These are phyloP conservation scores for Dendrothele bispora DNA, from an alignment of 768 basidiomycete species.

Conservation along the genomic window DNA sequence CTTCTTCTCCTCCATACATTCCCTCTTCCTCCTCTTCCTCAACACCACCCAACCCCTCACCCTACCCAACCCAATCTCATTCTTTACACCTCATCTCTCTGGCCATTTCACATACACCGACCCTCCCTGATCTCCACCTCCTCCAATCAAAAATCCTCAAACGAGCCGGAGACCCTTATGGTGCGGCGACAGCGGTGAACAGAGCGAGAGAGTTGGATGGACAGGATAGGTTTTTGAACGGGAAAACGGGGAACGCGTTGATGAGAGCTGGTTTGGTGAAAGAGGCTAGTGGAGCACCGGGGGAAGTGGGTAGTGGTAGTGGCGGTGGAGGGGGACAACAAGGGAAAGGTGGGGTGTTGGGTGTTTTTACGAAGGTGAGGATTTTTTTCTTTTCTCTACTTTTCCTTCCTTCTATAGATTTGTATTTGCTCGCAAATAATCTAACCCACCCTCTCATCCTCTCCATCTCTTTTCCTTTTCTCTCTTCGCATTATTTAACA, in stretches of 20 bases:
- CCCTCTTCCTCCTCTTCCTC: conserved; percentile 92
- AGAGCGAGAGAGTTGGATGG: conserved; percentile 85
- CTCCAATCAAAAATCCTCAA: conserved; percentile 84
- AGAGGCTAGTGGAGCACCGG: conserved; percentile 75
- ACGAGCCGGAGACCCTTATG: conserved; percentile 75
- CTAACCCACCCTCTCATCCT: conserved; percentile 3
- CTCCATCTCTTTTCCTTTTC: no score
- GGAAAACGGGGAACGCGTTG: conserved; percentile 89
- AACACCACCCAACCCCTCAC: conserved; percentile 81
- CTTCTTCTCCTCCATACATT: conserved; percentile 70
- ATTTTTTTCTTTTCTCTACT: no score
- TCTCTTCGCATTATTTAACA: no score
- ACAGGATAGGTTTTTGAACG: conserved; percentile 94
- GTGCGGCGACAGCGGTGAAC: conserved; percentile 75
- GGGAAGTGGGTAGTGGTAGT: no score
- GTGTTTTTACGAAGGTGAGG: conserved; percentile 88
- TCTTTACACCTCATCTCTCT: conserved; percentile 57
- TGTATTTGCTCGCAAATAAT: no score
- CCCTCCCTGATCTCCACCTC: conserved; percentile 86
- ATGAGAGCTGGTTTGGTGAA: conserved; percentile 78
- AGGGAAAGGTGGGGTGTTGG: conserved; percentile 71
- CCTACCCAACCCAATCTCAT: no score
- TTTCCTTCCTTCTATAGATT: no score
- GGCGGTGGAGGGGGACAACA: no score
- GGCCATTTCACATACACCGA: conserved; percentile 86